Conservation (phyloP, 345 rosid species). For the Cardamine occulta region DNA sequence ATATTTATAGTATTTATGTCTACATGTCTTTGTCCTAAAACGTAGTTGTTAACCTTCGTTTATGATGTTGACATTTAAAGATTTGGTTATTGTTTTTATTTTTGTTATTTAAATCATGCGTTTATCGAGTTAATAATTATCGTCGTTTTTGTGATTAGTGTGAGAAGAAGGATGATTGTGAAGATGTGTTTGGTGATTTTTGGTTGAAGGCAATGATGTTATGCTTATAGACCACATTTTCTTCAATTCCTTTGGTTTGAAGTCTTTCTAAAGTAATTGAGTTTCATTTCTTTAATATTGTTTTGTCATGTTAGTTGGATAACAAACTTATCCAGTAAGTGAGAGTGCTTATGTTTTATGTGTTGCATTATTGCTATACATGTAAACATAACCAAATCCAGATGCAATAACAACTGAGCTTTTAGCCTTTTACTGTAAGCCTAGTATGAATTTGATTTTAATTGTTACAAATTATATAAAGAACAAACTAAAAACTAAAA, state of each 20-base stretch:
- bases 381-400: neutral
- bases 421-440: neutral
- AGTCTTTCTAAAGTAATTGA: constrained; percentile 36
- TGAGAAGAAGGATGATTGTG: constrained; percentile 11
- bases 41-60: constrained; percentile 41
- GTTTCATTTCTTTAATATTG: constrained; percentile 20
- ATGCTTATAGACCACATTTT: constrained; percentile 44
- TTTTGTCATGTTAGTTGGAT: constrained; percentile 10
- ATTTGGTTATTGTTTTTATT: neutral
- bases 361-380: neutral
- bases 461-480: neutral
- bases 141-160: neutral
- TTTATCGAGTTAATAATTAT: neutral
- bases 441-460: neutral
- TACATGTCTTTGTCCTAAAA: constrained; percentile 27
- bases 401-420: neutral
- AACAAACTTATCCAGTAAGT: constrained; percentile 1
- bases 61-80: constrained; percentile 32
- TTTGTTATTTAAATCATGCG: neutral
- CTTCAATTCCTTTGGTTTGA: constrained; percentile 42
- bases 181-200: constrained; percentile 38
- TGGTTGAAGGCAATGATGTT: constrained; percentile 40
- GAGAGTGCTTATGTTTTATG: neutral
- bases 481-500: neutral
- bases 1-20: constrained; percentile 35